A percentile compares a stretch with the other conserved stretches of the same genome.
Conservation (phyloP, 2,329 filamentous ascomycete species). For the Aspergillus transmontanensis region DNA sequence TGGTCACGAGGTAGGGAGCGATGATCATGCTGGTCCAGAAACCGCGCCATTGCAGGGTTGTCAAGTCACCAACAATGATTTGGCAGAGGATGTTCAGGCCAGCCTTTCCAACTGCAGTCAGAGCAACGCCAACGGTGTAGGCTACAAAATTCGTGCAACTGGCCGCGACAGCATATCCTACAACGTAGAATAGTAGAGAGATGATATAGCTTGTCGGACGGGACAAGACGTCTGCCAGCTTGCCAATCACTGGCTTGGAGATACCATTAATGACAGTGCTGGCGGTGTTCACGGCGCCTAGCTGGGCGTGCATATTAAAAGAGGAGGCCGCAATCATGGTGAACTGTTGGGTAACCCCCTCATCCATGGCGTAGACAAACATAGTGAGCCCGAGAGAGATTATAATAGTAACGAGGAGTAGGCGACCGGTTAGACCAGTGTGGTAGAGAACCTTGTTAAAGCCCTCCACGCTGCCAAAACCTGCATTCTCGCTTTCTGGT, state of each 20-base stretch:
- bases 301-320: not conserved
- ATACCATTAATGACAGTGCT: not conserved
- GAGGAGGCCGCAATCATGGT: not conserved
- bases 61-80: slow-evolving; percentile 32
- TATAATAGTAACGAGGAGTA: not conserved
- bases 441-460: not conserved
- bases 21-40: slow-evolving; percentile 26
- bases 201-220: not conserved
- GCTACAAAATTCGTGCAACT: slow-evolving; percentile 21
- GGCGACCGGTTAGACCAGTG: not conserved
- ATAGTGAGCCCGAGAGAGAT: not conserved
- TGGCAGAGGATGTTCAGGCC: slow-evolving; percentile 31
- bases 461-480: not conserved
- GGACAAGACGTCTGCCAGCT: not conserved
- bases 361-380: not conserved
- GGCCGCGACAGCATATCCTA: not conserved
- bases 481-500: not conserved
- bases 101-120: slow-evolving; percentile 31
- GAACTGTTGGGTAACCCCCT: not conserved
- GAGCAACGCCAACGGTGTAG: slow-evolving; percentile 29
- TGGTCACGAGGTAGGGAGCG: slow-evolving; percentile 43
- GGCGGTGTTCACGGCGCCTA: not conserved
- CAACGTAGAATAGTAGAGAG: not conserved
- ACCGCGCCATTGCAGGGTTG: slow-evolving; percentile 31
- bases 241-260: not conserved